phyloP scores from a whole-genome alignment of 2,329 filamentous ascomycete genomes.

The Trichoderma sp. region DNA sequence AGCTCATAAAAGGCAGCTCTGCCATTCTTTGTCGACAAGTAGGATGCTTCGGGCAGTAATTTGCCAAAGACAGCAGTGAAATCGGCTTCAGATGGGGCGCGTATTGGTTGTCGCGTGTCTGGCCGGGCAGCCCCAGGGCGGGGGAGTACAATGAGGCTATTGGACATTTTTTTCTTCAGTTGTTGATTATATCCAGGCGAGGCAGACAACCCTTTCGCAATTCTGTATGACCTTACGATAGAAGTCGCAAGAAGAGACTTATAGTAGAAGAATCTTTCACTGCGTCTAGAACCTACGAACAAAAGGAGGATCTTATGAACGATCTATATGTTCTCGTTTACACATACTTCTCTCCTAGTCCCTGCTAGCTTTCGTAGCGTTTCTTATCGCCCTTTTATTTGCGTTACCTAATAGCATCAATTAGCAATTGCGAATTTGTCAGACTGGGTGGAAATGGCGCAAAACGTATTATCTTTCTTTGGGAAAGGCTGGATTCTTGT shows the following conservation, averaged over 20 bases:
- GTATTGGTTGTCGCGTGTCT: background rate
- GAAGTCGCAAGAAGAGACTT: background rate
- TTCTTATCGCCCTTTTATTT: background rate
- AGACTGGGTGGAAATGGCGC: background rate
- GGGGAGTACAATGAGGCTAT: background rate
- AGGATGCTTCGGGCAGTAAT: background rate
- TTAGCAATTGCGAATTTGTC: background rate
- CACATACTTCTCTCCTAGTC: background rate
- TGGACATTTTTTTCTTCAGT: background rate
- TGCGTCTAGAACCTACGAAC: background rate
- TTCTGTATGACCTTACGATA: background rate
- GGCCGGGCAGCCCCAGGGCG: background rate
- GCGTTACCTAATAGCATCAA: background rate
- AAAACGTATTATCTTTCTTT: background rate
- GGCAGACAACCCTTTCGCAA: background rate
- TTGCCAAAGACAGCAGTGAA: conserved; percentile 2
- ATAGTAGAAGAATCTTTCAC: background rate
- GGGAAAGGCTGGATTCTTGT: background rate
- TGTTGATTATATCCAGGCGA: background rate
- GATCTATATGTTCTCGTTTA: background rate
- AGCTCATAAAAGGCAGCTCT: conserved; percentile 9
- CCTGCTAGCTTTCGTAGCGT: background rate
- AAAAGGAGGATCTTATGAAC: background rate
- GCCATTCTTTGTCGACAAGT: background rate
- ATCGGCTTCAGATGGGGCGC: conserved; percentile 1